A percentile compares a stretch with the other conserved stretches of the same genome.
These are phyloP conservation scores for Aureobasidium sp. DNA, from an alignment of 2,329 filamentous ascomycete species.

Conservation along the genomic window DNA sequence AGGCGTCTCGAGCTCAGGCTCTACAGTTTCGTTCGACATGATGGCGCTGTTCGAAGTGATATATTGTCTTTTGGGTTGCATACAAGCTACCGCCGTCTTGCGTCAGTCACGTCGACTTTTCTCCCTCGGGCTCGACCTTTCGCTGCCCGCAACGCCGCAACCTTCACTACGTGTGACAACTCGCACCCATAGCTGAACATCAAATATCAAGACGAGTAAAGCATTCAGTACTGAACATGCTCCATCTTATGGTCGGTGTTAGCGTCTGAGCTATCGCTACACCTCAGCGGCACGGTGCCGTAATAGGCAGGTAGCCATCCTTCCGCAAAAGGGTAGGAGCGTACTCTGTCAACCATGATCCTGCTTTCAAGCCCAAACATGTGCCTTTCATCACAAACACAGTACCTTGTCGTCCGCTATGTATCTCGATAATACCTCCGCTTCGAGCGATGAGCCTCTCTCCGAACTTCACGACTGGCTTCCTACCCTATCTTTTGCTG, in stretches of 20 bases:
- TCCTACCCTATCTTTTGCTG: neutral
- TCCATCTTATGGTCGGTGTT: neutral
- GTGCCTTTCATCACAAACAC: neutral
- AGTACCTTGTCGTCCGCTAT: neutral
- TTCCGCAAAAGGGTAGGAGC: too few relatives aligned
- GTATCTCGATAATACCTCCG: too few relatives aligned
- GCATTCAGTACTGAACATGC: neutral
- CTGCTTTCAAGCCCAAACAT: neutral
- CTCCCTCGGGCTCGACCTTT: conserved; percentile 4
- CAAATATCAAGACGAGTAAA: neutral
- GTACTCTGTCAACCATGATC: neutral
- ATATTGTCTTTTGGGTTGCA: neutral
- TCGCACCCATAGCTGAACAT: too few relatives aligned
- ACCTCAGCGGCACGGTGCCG: neutral
- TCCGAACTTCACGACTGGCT: neutral
- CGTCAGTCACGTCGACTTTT: conserved; percentile 9
- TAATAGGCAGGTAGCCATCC: neutral
- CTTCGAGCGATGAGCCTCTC: neutral
- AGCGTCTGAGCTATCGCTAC: neutral
- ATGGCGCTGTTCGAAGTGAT: neutral
- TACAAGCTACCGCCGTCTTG: neutral
- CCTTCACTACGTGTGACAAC: neutral
- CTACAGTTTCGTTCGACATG: neutral
- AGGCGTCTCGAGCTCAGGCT: neutral
- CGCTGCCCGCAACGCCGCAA: conserved; percentile 5